A percentile compares a stretch with the other conserved stretches of the same genome.
These are phyloP conservation scores for Nakaseomyces nivariensis DNA, from an alignment of 1,139 yeast species.

Conservation along the genomic window DNA sequence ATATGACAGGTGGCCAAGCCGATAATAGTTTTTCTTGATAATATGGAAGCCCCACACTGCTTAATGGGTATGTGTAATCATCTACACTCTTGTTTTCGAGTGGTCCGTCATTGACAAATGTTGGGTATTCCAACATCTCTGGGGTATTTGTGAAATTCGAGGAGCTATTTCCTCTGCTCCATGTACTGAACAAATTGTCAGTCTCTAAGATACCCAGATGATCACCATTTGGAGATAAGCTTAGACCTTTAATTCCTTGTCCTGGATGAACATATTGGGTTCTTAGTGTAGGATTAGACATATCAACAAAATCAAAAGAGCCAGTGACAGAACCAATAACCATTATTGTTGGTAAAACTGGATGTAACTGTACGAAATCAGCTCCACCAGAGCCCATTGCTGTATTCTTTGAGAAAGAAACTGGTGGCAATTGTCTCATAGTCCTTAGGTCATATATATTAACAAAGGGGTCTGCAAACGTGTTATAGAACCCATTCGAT, in stretches of 20 bases:
- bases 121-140: constrained; percentile 31
- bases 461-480: constrained; percentile 69
- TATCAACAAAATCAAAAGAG: constrained; percentile 76
- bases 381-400: constrained; percentile 66
- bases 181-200: constrained; percentile 56
- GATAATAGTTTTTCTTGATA: constrained; percentile 72
- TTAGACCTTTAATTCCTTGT: constrained; percentile 46
- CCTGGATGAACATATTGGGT: constrained; percentile 51
- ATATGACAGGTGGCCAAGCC: constrained; percentile 61
- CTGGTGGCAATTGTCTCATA: constrained; percentile 65
- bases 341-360: constrained; percentile 72
- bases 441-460: constrained; percentile 72
- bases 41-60: constrained; percentile 76
- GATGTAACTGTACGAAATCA: constrained; percentile 72
- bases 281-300: constrained; percentile 60
- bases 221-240: constrained; percentile 74
- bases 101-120: constrained; percentile 25
- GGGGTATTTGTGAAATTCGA: constrained; percentile 31
- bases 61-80: constrained; percentile 48
- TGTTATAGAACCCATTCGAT: constrained; percentile 46
- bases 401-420: constrained; percentile 46
- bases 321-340: constrained; percentile 69
- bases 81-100: constrained; percentile 24
- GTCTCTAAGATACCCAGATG: constrained; percentile 61
- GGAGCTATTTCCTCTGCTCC: constrained; percentile 37